Evolutionary conservation across 345 rosid species (phyloP).

Genomic region (Dimocarpus longan): DNA sequence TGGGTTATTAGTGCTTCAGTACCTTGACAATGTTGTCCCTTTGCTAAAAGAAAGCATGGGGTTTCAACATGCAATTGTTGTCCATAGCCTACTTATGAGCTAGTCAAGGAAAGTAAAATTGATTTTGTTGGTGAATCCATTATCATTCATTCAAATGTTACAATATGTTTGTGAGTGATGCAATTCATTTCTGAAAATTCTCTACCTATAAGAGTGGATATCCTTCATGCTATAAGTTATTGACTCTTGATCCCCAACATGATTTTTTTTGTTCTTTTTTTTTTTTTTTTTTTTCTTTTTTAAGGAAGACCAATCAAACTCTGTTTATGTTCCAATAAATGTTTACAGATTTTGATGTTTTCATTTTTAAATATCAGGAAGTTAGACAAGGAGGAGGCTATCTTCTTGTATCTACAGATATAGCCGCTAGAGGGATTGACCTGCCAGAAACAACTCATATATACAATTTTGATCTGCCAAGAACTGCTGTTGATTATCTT

Average conservation of each 20-base stretch:
- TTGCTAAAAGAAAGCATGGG: background rate
- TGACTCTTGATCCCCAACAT: background rate
- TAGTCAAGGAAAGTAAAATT: conserved; percentile 2
- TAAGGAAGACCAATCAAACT: background rate
- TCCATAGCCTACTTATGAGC: background rate
- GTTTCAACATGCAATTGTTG: background rate
- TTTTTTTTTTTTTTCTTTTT: too few species aligned
- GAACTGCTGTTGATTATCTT: conserved; percentile 76
- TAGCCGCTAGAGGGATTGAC: conserved; percentile 93
- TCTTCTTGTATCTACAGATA: conserved; percentile 91
- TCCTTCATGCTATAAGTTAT: background rate
- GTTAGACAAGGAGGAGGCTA: conserved; percentile 72
- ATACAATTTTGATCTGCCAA: conserved; percentile 89
- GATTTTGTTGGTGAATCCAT: background rate
- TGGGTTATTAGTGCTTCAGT: background rate
- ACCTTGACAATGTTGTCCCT: conserved; percentile 5
- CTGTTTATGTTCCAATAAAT: background rate
- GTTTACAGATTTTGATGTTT: background rate
- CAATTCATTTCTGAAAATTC: background rate
- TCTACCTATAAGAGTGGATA: background rate
- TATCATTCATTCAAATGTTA: background rate
- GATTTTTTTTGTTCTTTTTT: background rate
- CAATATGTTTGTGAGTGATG: background rate
- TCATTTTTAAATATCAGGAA: conserved; percentile 47
- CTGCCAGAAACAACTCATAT: conserved; percentile 88